These are phyloP conservation scores for Penicillium silybi DNA, from an alignment of 495 filamentous ascomycete species.

Conservation along the genomic window DNA sequence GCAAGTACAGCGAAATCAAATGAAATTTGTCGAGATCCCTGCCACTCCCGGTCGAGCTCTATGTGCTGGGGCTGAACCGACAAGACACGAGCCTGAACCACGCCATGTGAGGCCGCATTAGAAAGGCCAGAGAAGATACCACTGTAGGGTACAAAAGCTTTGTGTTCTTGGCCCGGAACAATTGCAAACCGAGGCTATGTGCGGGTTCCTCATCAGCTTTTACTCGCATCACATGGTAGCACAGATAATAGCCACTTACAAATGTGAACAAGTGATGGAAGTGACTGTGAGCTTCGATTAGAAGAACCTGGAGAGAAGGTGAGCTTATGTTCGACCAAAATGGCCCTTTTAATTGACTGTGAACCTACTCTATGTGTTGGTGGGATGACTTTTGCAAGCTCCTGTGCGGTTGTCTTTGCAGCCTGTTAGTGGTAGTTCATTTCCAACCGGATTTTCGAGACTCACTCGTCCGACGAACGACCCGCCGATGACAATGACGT, in stretches of 20 bases:
- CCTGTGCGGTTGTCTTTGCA: conserved; percentile 30
- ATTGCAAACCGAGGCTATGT: conserved; percentile 49
- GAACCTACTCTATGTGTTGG: conserved; percentile 30
- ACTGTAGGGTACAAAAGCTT: conserved; percentile 53
- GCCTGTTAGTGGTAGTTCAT: conserved; percentile 4
- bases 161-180: conserved; percentile 47
- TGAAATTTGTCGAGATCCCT: conserved; percentile 36
- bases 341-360: background rate
- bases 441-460: background rate
- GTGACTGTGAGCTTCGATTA: conserved; percentile 50
- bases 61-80: conserved; percentile 36
- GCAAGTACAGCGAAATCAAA: conserved; percentile 48
- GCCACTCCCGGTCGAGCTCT: conserved; percentile 46
- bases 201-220: background rate
- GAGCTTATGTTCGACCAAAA: background rate
- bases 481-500: conserved; percentile 41
- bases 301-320: conserved; percentile 33
- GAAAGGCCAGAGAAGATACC: conserved; percentile 33
- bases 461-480: conserved; percentile 41
- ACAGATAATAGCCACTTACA: conserved; percentile 28
- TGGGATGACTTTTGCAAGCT: conserved; percentile 35
- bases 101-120: conserved; percentile 28
- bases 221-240: background rate
- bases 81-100: conserved; percentile 42
- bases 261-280: conserved; percentile 54